These are phyloP conservation scores for Brassica juncea DNA, from an alignment of 345 rosid species.

Conservation along the genomic window DNA sequence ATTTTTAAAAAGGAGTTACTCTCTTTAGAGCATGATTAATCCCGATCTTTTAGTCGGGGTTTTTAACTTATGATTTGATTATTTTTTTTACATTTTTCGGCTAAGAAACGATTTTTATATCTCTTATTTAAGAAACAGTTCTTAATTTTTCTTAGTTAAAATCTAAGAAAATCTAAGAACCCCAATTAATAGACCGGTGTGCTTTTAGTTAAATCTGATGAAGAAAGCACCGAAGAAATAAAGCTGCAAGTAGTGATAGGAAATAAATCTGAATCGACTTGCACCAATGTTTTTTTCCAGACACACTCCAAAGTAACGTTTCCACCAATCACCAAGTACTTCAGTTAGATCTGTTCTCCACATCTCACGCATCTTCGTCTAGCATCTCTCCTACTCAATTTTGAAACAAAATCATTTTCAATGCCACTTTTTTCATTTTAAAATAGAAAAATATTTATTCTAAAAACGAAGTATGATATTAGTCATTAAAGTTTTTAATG, in stretches of 20 bases:
- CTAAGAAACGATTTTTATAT: too few species aligned
- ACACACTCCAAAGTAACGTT: conserved; percentile 29
- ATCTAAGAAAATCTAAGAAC: too few species aligned
- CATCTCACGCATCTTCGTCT: neutral
- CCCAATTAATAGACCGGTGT: too few species aligned
- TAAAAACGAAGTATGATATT: neutral
- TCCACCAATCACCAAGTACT: conserved; percentile 23
- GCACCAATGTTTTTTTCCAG: conserved; percentile 32
- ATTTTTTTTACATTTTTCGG: too few species aligned
- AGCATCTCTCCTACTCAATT: conserved; percentile 9
- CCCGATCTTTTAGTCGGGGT: too few species aligned
- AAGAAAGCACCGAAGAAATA: conserved; percentile 39
- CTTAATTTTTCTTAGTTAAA: too few species aligned
- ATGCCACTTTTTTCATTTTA: neutral
- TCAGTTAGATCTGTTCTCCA: conserved; percentile 26
- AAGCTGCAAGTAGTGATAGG: conserved; percentile 37
- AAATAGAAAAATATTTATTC: neutral
- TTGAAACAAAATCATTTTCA: neutral
- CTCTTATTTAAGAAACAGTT: too few species aligned
- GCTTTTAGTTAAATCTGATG: conserved; percentile 28
- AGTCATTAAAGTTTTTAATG: neutral
- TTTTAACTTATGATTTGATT: too few species aligned
- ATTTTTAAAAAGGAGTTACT: too few species aligned
- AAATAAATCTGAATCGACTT: conserved; percentile 36
- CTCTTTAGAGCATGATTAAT: too few species aligned